A percentile compares a stretch with the other conserved stretches of the same genome.
phyloP scores from a whole-genome alignment of 2,329 filamentous ascomycete species.

The Phialocephala subalpina region DNA sequence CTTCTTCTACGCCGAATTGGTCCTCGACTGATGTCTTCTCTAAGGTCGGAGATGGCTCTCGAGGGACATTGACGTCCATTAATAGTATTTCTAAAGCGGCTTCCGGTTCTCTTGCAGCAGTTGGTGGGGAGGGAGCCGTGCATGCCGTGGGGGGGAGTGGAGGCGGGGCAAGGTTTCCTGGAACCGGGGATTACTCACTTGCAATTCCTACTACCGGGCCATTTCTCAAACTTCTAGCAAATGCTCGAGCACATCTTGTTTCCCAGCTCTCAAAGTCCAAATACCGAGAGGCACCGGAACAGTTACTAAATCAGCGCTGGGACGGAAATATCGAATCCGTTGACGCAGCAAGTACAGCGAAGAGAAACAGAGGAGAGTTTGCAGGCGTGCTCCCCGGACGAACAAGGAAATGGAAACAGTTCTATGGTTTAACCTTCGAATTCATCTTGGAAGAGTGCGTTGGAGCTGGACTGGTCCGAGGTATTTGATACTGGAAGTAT shows the following conservation, averaged over 20 bases:
- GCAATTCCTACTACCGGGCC: slow-evolving; percentile 72
- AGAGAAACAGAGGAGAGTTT: slow-evolving; percentile 62
- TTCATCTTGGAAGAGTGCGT: slow-evolving; percentile 77
- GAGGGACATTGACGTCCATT: slow-evolving; percentile 64
- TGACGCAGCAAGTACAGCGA: slow-evolving; percentile 54
- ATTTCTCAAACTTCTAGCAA: slow-evolving; percentile 71
- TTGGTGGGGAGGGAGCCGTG: slow-evolving; percentile 72
- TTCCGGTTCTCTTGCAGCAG: slow-evolving; percentile 72
- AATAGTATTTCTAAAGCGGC: slow-evolving; percentile 69
- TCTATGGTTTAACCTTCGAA: slow-evolving; percentile 73
- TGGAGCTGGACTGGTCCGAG: slow-evolving; percentile 73
- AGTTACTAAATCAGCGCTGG: slow-evolving; percentile 71
- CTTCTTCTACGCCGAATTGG: slow-evolving; percentile 51
- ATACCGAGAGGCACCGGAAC: slow-evolving; percentile 69
- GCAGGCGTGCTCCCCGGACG: slow-evolving; percentile 64
- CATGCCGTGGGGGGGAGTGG: slow-evolving; percentile 66
- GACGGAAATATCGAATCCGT: slow-evolving; percentile 67
- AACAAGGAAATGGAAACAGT: slow-evolving; percentile 75
- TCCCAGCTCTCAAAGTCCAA: slow-evolving; percentile 64
- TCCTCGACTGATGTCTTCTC: slow-evolving; percentile 51
- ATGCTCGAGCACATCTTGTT: slow-evolving; percentile 68
- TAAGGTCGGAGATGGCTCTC: slow-evolving; percentile 48
- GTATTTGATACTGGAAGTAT: slow-evolving; percentile 79
- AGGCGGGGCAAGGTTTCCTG: slow-evolving; percentile 39
- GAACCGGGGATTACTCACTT: slow-evolving; percentile 54